Evolutionary conservation across 129 eudicot species (phyloP).

Genomic region (Lactuca saligna): DNA sequence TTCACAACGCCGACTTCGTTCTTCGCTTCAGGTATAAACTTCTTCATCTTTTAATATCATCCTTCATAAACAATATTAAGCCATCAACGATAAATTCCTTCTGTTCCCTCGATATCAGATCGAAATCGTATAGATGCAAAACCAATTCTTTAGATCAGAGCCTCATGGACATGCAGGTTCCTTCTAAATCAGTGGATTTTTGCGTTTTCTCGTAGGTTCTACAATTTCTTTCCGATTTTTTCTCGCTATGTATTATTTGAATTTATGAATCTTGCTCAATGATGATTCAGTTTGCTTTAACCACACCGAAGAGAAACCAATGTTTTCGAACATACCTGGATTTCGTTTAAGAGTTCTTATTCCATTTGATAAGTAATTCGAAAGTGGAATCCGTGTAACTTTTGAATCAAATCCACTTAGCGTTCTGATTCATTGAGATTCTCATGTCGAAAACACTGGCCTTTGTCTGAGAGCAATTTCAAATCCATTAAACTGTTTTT

Average conservation of each 20-base stretch:
- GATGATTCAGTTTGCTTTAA: slow-evolving; percentile 86
- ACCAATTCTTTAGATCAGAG: slow-evolving; percentile 17
- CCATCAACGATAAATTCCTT: slow-evolving; percentile 47
- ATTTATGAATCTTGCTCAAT: slow-evolving; percentile 58
- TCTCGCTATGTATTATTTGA: background rate
- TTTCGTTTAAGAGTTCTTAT: slow-evolving; percentile 30
- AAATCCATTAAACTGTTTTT: too few species aligned
- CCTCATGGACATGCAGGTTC: slow-evolving; percentile 79
- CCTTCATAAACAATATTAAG: background rate
- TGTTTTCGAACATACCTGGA: slow-evolving; percentile 12
- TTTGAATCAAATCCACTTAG: slow-evolving; percentile 23
- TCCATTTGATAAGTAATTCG: slow-evolving; percentile 30
- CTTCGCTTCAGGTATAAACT: background rate
- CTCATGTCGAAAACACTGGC: slow-evolving; percentile 76
- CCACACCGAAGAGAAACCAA: slow-evolving; percentile 71
- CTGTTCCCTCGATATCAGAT: slow-evolving; percentile 37
- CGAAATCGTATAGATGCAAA: slow-evolving; percentile 51
- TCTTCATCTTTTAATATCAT: background rate
- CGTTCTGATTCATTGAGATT: slow-evolving; percentile 18
- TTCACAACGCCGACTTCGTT: background rate
- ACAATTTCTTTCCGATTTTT: slow-evolving; percentile 21
- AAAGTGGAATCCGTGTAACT: slow-evolving; percentile 18
- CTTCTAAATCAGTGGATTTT: slow-evolving; percentile 41
- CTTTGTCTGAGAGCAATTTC: slow-evolving; percentile 67
- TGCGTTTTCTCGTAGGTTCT: slow-evolving; percentile 88